phyloP scores from a whole-genome alignment of 2,329 filamentous ascomycete species.

The Fusarium sp. region DNA sequence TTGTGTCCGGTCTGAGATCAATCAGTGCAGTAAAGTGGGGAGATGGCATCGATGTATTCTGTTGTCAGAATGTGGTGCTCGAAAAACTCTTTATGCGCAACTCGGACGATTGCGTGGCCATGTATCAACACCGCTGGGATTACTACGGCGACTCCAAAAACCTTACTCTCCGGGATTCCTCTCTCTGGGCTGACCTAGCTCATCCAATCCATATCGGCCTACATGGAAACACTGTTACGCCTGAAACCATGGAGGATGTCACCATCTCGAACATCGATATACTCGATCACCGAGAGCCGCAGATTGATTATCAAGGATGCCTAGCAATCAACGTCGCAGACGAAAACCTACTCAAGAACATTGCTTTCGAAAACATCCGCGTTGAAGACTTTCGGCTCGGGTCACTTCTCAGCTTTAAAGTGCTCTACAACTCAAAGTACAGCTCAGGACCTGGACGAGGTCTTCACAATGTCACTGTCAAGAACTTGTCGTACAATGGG shows the following conservation, averaged over 20 bases:
- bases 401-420: not conserved
- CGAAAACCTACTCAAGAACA: not conserved
- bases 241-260: not conserved
- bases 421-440: not conserved
- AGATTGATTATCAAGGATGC: not conserved
- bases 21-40: conserved; percentile 1
- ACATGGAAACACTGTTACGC: not conserved
- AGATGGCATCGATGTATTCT: conserved; percentile 5
- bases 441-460: not conserved
- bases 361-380: not conserved
- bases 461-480: not conserved
- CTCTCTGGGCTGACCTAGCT: not conserved
- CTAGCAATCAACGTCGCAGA: conserved; percentile 2
- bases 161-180: not conserved
- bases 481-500: not conserved
- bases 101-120: conserved; percentile 3
- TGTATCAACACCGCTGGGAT: not conserved
- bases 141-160: conserved; percentile 2
- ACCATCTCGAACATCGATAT: not conserved
- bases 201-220: conserved; percentile 2
- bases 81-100: not conserved
- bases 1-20: not conserved
- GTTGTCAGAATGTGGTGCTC: not conserved
- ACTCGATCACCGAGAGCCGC: conserved; percentile 3
- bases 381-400: not conserved